Evolutionary conservation across 1,139 yeast genomes (phyloP).

Genomic region (Lodderomyces pseudojiufengensis): DNA sequence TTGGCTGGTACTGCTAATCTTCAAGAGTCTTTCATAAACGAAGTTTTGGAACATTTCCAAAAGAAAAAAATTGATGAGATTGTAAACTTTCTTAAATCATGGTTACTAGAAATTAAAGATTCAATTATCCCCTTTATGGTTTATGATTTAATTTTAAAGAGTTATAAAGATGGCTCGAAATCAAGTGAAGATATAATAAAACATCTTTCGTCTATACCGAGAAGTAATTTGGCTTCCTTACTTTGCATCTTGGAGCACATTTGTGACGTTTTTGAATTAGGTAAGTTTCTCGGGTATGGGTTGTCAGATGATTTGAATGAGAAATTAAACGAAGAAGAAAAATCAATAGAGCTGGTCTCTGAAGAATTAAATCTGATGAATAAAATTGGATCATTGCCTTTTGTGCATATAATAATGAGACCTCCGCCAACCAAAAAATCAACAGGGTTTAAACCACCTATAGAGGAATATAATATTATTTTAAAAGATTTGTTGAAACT

Average conservation of each 20-base stretch:
- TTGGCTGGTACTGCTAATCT: neutral
- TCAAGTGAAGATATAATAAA: constrained; percentile 21
- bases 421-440: constrained; percentile 38
- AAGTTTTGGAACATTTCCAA: constrained; percentile 15
- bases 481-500: constrained; percentile 28
- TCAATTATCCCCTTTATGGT: constrained; percentile 44
- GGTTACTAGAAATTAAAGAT: constrained; percentile 45
- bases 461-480: constrained; percentile 25
- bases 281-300: constrained; percentile 27
- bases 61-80: constrained; percentile 11
- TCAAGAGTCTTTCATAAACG: constrained; percentile 5
- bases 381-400: constrained; percentile 37
- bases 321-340: constrained; percentile 13
- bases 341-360: constrained; percentile 13
- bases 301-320: constrained; percentile 25
- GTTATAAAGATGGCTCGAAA: constrained; percentile 18
- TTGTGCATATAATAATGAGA: constrained; percentile 39
- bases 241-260: constrained; percentile 38
- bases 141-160: constrained; percentile 31
- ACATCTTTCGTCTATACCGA: constrained; percentile 32
- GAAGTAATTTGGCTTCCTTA: constrained; percentile 41
- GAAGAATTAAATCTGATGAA: constrained; percentile 34
- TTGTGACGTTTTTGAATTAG: constrained; percentile 22
- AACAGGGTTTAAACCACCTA: constrained; percentile 42
- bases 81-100: constrained; percentile 35